Evolutionary conservation across 139 green algal species (phyloP).

Genomic region (Picocystis salinarum): DNA sequence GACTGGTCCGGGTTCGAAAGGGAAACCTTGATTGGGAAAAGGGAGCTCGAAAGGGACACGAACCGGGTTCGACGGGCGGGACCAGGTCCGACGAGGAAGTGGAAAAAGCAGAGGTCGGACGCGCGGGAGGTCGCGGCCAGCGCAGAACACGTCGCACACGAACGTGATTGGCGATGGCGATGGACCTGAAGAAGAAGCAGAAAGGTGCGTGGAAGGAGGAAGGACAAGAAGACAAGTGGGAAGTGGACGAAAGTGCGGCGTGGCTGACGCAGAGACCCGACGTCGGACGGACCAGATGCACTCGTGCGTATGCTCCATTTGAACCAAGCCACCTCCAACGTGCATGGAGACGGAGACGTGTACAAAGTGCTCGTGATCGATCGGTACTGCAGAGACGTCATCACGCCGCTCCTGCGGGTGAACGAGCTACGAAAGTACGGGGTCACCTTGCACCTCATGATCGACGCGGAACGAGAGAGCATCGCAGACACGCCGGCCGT

Average conservation of each 20-base stretch:
- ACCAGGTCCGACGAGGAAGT: too few species aligned
- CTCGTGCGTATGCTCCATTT: slow-evolving; percentile 25
- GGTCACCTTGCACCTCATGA: slow-evolving; percentile 80
- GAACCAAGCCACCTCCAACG: slow-evolving; percentile 8
- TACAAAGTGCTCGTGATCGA: slow-evolving; percentile 97
- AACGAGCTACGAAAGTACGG: slow-evolving; percentile 74
- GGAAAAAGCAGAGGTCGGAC: too few species aligned
- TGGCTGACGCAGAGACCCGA: too few species aligned
- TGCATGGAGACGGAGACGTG: slow-evolving; percentile 23
- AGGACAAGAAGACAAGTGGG: too few species aligned
- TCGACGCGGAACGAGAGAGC: slow-evolving; percentile 67
- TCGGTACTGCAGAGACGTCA: slow-evolving; percentile 57
- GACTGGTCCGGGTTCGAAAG: too few species aligned
- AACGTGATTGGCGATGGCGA: neutral
- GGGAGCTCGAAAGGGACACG: too few species aligned
- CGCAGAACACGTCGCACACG: too few species aligned
- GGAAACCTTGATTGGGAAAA: too few species aligned
- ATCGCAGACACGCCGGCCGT: slow-evolving; percentile 92
- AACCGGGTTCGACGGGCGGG: too few species aligned
- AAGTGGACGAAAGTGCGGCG: too few species aligned
- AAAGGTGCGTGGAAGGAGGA: slow-evolving; percentile 1
- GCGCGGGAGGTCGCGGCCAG: too few species aligned
- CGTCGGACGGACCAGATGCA: too few species aligned
- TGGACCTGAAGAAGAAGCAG: neutral
- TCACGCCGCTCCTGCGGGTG: slow-evolving; percentile 78